These are phyloP conservation scores for Rhodotorula sp. DNA, from an alignment of 1,284 basidiomycete species.

Conservation along the genomic window DNA sequence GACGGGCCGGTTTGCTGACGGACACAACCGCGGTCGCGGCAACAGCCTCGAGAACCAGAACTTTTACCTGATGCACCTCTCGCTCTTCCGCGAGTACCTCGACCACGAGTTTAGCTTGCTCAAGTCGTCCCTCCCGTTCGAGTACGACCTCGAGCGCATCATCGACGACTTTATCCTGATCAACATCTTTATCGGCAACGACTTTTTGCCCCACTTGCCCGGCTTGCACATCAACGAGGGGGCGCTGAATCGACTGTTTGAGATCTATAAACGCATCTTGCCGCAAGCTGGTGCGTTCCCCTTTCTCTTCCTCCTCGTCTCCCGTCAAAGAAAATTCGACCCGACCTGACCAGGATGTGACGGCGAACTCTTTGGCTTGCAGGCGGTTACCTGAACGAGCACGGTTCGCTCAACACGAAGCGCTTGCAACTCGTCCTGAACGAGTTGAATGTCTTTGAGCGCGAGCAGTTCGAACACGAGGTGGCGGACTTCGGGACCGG, in stretches of 20 bases:
- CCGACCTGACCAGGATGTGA: neutral
- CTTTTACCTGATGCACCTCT: slow-evolving; percentile 93
- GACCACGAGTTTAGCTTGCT: slow-evolving; percentile 79
- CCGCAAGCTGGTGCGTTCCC: slow-evolving; percentile 64
- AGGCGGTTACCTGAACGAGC: slow-evolving; percentile 94
- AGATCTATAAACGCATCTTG: slow-evolving; percentile 88
- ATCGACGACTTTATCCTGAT: slow-evolving; percentile 98
- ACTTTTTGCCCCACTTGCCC: slow-evolving; percentile 93
- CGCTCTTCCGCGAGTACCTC: slow-evolving; percentile 92
- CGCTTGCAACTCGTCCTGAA: slow-evolving; percentile 83
- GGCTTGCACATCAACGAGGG: slow-evolving; percentile 98
- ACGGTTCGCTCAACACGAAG: slow-evolving; percentile 74
- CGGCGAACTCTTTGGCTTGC: neutral
- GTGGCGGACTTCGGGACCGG: slow-evolving; percentile 70
- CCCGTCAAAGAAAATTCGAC: no score
- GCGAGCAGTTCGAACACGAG: slow-evolving; percentile 85
- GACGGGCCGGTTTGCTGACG: neutral
- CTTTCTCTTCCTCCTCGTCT: neutral
- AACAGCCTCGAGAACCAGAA: slow-evolving; percentile 76
- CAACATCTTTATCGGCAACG: slow-evolving; percentile 94
- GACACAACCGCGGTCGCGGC: neutral
- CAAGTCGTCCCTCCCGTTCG: slow-evolving; percentile 58
- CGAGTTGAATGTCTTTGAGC: slow-evolving; percentile 83
- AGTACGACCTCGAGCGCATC: slow-evolving; percentile 81
- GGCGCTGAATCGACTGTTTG: slow-evolving; percentile 85